These are phyloP conservation scores for Juncus effusus DNA, from an alignment of 176 grass and related monocot genomes.

Conservation along the genomic window DNA sequence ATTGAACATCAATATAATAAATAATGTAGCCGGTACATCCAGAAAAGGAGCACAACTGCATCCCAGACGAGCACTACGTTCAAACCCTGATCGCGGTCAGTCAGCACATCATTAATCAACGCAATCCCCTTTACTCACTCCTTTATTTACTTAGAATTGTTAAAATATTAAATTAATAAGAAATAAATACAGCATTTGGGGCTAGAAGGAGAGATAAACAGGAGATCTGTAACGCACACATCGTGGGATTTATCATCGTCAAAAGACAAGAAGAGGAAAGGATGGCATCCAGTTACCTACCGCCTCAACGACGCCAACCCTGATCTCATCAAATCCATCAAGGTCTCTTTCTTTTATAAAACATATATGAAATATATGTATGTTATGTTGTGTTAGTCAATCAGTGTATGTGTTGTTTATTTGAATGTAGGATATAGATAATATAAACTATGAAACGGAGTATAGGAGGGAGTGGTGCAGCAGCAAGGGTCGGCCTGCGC, in stretches of 20 bases:
- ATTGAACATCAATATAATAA: not conserved
- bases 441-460: slow-evolving; percentile 92
- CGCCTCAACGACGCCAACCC: slow-evolving; percentile 77
- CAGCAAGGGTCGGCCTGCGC: slow-evolving; percentile 60
- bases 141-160: not conserved
- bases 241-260: slow-evolving; percentile 93
- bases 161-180: slow-evolving; percentile 5
- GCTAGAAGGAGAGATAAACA: slow-evolving; percentile 86
- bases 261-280: slow-evolving; percentile 79
- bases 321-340: slow-evolving; percentile 72
- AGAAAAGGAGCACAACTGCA: slow-evolving; percentile 91
- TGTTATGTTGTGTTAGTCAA: not conserved
- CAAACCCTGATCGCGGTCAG: slow-evolving; percentile 94
- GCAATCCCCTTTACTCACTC: slow-evolving; percentile 25
- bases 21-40: slow-evolving; percentile 53
- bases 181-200: slow-evolving; percentile 66
- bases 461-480: slow-evolving; percentile 91
- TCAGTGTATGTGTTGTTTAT: not conserved
- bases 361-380: too few relatives aligned
- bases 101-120: too few relatives aligned
- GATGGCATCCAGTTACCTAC: slow-evolving; percentile 98
- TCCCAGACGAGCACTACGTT: slow-evolving; percentile 99
- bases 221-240: slow-evolving; percentile 77
- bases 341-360: slow-evolving; percentile 42
- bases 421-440: slow-evolving; percentile 64